A percentile compares a stretch with the other conserved stretches of the same genome.
Evolutionary conservation across 495 filamentous ascomycete genomes (phyloP).

Genomic region (Talaromyces trachyspermus): DNA sequence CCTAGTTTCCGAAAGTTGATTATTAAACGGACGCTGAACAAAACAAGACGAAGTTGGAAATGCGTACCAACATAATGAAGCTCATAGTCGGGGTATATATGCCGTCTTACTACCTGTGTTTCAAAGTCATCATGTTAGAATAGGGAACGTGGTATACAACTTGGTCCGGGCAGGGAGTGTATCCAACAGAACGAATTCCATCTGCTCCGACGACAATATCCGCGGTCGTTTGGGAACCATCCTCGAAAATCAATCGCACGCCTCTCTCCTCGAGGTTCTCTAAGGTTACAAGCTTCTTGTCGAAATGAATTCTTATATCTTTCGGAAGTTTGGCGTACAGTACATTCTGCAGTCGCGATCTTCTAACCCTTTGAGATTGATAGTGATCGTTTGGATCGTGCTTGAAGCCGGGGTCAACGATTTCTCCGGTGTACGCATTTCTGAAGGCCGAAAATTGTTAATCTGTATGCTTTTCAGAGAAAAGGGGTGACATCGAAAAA

Average conservation of each 20-base stretch:
- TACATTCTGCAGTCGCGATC: constrained; percentile 34
- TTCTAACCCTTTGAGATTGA: constrained; percentile 18
- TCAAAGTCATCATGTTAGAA: constrained; percentile 27
- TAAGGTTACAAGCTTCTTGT: constrained; percentile 28
- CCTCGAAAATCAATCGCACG: constrained; percentile 22
- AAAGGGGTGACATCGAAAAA: not conserved
- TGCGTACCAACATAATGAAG: too few species aligned
- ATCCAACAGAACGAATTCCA: constrained; percentile 47
- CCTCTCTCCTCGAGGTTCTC: constrained; percentile 20
- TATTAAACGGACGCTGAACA: too few species aligned
- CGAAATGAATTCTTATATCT: constrained; percentile 29
- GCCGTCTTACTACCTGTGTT: constrained; percentile 3
- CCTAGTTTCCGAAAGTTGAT: too few species aligned
- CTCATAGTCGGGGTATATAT: not conserved
- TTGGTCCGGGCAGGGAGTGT: constrained; percentile 9
- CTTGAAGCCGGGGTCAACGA: too few species aligned
- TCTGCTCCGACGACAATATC: constrained; percentile 47
- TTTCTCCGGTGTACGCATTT: constrained; percentile 23
- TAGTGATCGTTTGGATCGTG: too few species aligned
- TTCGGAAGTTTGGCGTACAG: constrained; percentile 28
- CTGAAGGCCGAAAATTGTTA: too few species aligned
- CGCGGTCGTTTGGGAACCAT: constrained; percentile 25
- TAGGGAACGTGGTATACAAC: constrained; percentile 7
- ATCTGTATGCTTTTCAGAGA: too few species aligned
- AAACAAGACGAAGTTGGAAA: too few species aligned